These are phyloP conservation scores for Escallonia herrerae DNA, from an alignment of 129 eudicot genomes.

Conservation along the genomic window DNA sequence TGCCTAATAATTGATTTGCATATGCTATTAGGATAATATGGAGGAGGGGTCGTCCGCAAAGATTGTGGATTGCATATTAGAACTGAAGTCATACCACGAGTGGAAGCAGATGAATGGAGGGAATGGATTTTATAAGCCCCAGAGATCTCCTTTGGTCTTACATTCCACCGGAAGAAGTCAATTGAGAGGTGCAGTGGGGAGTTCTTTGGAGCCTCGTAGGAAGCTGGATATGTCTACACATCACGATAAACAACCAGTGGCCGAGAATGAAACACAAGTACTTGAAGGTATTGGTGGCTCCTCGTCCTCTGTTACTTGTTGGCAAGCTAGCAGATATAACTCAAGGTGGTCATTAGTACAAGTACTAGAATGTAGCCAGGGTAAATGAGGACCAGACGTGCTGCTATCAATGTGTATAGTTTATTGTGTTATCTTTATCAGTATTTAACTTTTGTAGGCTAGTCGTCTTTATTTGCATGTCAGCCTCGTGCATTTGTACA, in stretches of 20 bases:
- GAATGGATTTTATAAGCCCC: constrained; percentile 59
- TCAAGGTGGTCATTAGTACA: too few relatives aligned
- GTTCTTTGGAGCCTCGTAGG: constrained; percentile 27
- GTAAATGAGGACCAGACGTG: too few relatives aligned
- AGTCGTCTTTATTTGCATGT: too few relatives aligned
- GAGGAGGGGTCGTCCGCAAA: constrained; percentile 69
- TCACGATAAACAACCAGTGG: constrained; percentile 25
- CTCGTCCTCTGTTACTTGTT: background rate
- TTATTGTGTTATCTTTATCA: too few relatives aligned
- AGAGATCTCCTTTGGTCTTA: constrained; percentile 48
- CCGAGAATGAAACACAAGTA: constrained; percentile 26
- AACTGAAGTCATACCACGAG: constrained; percentile 69
- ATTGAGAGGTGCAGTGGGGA: constrained; percentile 12
- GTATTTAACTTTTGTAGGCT: too few relatives aligned
- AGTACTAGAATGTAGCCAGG: too few relatives aligned
- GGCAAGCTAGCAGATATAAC: too few relatives aligned
- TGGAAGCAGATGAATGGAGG: constrained; percentile 64
- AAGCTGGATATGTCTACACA: constrained; percentile 42
- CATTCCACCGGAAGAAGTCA: constrained; percentile 42
- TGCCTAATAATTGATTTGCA: background rate
- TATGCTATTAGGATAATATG: constrained; percentile 50
- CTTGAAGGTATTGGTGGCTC: constrained; percentile 44
- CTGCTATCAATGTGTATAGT: too few relatives aligned
- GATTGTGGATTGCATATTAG: constrained; percentile 85
- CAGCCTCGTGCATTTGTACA: too few relatives aligned